Evolutionary conservation across 2,329 filamentous ascomycete genomes (phyloP), one percentile per base, ranked within the genome.

Genomic region (Furcasterigmium sp.): DNA sequence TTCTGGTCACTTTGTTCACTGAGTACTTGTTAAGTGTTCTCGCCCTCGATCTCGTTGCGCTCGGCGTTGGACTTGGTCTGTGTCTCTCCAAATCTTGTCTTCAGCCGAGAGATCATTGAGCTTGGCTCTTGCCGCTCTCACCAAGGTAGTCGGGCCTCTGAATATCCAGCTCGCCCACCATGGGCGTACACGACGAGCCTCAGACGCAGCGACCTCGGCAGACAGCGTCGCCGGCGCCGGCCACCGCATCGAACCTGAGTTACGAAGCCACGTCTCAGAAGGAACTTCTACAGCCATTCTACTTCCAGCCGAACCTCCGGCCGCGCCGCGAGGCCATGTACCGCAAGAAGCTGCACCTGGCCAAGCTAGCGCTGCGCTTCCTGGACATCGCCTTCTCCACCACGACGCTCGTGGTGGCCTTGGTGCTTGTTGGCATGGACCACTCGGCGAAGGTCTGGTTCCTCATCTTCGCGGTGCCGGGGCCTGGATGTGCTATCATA

Each of bases 291-390:
- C 35, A 39, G 25, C 42, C n/a, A n/a, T n/a, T n/a, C n/a, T n/a
- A n/a, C n/a, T n/a, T n/a, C n/a, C n/a, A n/a, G 23, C 43, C 17
- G n/a, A 28, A n/a, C 47, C 46, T 19, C 18, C 5, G 8, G 9
- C 10, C 32, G 26, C n/a, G 19, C 28, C 37, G 46, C 19, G 13
- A 35, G 29, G 37, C 37, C 7, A 39, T 29, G 9, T 51, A 42
- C 32, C 48, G 29, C 46, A 51, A 37, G 29, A 39, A 39, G 5
- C 61, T 59, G 60, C 52, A 55, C 37, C 48, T 53, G 9, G 50
- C 55, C 41, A 66, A 64, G 51, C 39, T 59, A 25, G 51, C 46
- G 5, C 47, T 68, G 11, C 62, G 64, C 20, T 47, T 40, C 10
- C 4, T 51, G 17, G 37, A 51, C 23, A 45, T 67, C 15, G 21